Base-by-base conservation (phyloP, 2,329 filamentous ascomycete species). In the Parasarocladium wereldwijsianum region DNA sequence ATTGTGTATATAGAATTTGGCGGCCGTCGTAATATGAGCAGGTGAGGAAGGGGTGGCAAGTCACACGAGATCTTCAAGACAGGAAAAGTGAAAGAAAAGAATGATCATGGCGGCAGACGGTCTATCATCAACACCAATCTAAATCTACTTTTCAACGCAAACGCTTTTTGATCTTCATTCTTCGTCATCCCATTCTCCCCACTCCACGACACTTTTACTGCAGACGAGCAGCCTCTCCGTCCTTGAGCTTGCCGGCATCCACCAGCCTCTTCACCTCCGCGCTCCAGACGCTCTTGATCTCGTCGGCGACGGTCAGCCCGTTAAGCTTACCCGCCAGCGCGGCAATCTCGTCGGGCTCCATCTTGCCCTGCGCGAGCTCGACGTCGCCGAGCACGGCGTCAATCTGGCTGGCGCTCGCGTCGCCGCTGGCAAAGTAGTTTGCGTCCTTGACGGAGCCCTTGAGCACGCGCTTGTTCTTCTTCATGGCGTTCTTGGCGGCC, bases 381-480 rank as follows among this genome's bases (percentile, higher is more conserved):
- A 93, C 81, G 41, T 94, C 87, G 44, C 69, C 70, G 21, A 96
- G 67, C 2, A 90, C 83, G 18, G 66, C 61, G 48, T 96, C 86
- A 42, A 98, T 83, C 50, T 83, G 72, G 8, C 71, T 61, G 10
- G 82, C 65, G n/a, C 79, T 69, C 16, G 76, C 62, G 36, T 86
- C 79, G 32, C 76, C 79, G 32, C 75, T 74, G 13, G 62, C 62
- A 55, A 98, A 94, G 74, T 98, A 98, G 68, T 94, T 94, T 47
- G 82, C 86, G 43, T 98, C 90, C 70, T 98, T 98, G 58, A 87
- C 81, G 40, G 82, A 85, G 38, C 74, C 76, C 57, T 92, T 85
- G 45, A 98, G 76, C 27, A 96, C 80, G 66, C 90, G 84, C 73
- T 94, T 94, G 73, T 98, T 98, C 81, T 98, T 98, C 80, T 98